Evolutionary conservation across 2,329 filamentous ascomycete genomes (phyloP).

Genomic region (Nemania diffusa): DNA sequence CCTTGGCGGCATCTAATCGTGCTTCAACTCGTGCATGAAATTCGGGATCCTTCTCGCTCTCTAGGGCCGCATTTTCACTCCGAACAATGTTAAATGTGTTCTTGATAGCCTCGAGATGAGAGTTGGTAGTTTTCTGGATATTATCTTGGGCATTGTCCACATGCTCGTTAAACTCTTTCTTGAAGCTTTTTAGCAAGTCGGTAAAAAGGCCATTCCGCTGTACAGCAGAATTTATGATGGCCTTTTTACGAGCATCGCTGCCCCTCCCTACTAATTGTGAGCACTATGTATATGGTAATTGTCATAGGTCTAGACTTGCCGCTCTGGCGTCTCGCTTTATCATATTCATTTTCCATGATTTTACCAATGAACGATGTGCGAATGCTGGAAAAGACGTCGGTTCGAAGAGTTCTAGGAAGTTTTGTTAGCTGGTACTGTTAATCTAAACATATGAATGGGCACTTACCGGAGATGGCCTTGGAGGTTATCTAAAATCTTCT

Average conservation of each 20-base stretch:
- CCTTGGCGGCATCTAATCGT: slow-evolving; percentile 19
- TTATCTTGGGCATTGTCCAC: slow-evolving; percentile 38
- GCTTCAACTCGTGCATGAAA: slow-evolving; percentile 50
- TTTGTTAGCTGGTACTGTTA: slow-evolving; percentile 12
- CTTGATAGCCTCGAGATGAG: slow-evolving; percentile 45
- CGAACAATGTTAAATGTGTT: slow-evolving; percentile 52
- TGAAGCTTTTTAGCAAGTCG: slow-evolving; percentile 46
- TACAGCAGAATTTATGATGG: slow-evolving; percentile 49
- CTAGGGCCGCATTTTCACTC: slow-evolving; percentile 51
- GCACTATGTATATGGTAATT: neutral
- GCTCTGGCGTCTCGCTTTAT: slow-evolving; percentile 44
- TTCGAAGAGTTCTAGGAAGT: slow-evolving; percentile 47
- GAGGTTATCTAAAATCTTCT: slow-evolving; percentile 39
- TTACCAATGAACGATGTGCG: slow-evolving; percentile 53
- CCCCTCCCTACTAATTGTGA: slow-evolving; percentile 46
- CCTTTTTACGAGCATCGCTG: slow-evolving; percentile 49
- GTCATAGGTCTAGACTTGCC: slow-evolving; percentile 44
- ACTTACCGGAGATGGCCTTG: slow-evolving; percentile 36
- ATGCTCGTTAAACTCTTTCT: slow-evolving; percentile 36
- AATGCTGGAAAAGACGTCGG: slow-evolving; percentile 51
- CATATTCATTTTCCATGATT: slow-evolving; percentile 52
- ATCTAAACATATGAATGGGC: slow-evolving; percentile 13
- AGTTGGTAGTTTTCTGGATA: slow-evolving; percentile 31
- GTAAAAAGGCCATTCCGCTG: slow-evolving; percentile 46
- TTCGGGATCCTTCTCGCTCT: slow-evolving; percentile 52